A percentile compares a stretch with the other conserved stretches of the same genome.
These are phyloP conservation scores for Hura crepitans DNA, from an alignment of 441 rosid genomes.

Conservation along the genomic window DNA sequence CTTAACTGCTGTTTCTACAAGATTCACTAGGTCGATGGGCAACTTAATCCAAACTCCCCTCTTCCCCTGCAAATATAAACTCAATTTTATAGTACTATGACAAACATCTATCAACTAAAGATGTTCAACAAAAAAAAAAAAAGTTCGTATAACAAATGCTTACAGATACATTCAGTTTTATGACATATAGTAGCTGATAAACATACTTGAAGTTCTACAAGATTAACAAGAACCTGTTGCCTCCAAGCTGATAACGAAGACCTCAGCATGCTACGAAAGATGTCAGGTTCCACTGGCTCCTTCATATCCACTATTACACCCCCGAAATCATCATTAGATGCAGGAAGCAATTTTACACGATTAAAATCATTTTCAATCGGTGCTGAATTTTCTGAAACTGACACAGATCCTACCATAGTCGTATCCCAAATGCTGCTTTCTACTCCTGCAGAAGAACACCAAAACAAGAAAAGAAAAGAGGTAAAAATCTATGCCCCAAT, in stretches of 20 bases:
- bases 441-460: background rate
- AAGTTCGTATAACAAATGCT: background rate
- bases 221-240: conserved; percentile 40
- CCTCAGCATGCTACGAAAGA: conserved; percentile 45
- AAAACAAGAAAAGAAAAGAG: background rate
- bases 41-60: conserved; percentile 78
- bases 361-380: conserved; percentile 27
- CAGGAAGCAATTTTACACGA: conserved; percentile 35
- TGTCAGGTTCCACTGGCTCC: conserved; percentile 46
- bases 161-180: background rate
- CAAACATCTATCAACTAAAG: background rate
- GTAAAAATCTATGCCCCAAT: background rate
- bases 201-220: background rate
- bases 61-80: conserved; percentile 52
- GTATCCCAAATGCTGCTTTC: background rate
- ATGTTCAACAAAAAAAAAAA: background rate
- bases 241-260: conserved; percentile 61
- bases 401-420: conserved; percentile 17
- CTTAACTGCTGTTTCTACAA: conserved; percentile 70
- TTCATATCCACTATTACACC: conserved; percentile 69
- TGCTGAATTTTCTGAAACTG: conserved; percentile 14
- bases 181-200: background rate
- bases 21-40: conserved; percentile 62
- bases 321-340: conserved; percentile 51
- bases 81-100: background rate